These are phyloP conservation scores for Filobasidium wieringae DNA, from an alignment of 768 basidiomycete species.

Conservation along the genomic window DNA sequence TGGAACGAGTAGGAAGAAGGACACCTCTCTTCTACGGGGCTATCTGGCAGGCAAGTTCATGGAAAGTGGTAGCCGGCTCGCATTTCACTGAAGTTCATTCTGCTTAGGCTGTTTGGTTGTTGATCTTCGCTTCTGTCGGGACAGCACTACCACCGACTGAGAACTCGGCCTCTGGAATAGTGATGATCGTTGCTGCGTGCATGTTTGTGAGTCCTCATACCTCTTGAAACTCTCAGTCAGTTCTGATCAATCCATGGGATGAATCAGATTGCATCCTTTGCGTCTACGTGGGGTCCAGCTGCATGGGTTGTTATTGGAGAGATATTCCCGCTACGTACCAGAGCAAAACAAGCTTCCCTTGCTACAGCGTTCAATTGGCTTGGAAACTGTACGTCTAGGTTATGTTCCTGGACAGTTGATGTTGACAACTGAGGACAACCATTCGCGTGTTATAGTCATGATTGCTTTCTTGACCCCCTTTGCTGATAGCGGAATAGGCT, in stretches of 20 bases:
- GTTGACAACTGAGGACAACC: no score
- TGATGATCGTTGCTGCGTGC: slow-evolving; percentile 33
- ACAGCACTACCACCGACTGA: slow-evolving; percentile 2
- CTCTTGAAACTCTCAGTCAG: no score
- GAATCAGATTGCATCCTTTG: slow-evolving; percentile 37
- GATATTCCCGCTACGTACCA: not conserved
- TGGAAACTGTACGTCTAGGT: no score
- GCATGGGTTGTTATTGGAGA: slow-evolving; percentile 37
- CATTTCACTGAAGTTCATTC: no score
- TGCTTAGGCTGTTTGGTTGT: slow-evolving; percentile 38
- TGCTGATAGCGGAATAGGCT: no score
- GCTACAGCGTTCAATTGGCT: no score
- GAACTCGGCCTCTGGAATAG: slow-evolving; percentile 24
- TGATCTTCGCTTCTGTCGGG: slow-evolving; percentile 63
- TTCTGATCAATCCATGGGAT: no score
- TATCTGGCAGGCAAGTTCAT: not conserved
- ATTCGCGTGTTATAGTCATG: no score
- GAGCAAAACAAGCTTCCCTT: not conserved
- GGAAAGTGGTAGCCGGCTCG: no score
- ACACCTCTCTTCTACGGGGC: not conserved
- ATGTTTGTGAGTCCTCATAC: no score
- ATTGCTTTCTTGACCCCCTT: no score
- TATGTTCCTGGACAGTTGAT: no score
- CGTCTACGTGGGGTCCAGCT: slow-evolving; percentile 35
- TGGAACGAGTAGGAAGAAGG: not conserved